These are phyloP conservation scores for Calonectria naviculata DNA, from an alignment of 2,329 filamentous ascomycete genomes.

Conservation along the genomic window DNA sequence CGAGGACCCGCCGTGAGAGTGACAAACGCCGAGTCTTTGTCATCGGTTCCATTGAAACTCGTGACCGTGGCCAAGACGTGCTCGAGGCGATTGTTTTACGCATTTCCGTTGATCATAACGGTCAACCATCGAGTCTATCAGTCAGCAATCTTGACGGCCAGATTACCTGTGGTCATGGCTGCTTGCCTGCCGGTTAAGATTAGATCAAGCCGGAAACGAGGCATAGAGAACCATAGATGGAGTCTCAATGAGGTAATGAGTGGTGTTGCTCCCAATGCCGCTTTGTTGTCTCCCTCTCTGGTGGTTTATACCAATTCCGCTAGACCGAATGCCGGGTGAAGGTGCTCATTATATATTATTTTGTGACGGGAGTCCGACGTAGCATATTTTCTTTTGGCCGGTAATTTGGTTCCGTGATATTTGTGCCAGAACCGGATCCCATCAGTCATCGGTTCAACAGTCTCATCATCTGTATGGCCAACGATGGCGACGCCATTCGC, in stretches of 20 bases:
- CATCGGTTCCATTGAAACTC: slow-evolving; percentile 8
- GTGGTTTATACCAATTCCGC: not conserved
- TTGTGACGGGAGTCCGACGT: not conserved
- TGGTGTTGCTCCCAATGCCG: not conserved
- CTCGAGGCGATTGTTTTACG: not conserved
- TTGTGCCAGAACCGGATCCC: slow-evolving; percentile 17
- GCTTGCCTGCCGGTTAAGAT: not conserved
- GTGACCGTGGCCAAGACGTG: not conserved
- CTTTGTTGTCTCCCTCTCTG: slow-evolving; percentile 5
- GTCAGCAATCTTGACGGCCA: slow-evolving; percentile 10
- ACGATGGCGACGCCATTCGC: slow-evolving; percentile 16
- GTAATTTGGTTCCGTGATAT: slow-evolving; percentile 15
- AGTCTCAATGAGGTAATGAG: not conserved
- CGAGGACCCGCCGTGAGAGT: not conserved
- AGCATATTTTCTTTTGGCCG: slow-evolving; percentile 9
- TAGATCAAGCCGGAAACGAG: not conserved
- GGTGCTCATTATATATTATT: slow-evolving; percentile 16
- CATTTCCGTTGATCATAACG: slow-evolving; percentile 8
- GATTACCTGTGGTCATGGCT: slow-evolving; percentile 16
- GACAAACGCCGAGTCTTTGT: not conserved
- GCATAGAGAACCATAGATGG: not conserved
- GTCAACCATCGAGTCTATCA: slow-evolving; percentile 11
- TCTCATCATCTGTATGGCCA: slow-evolving; percentile 19
- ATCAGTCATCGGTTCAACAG: slow-evolving; percentile 21
- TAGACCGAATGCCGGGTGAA: slow-evolving; percentile 6